A percentile compares a stretch with the other conserved stretches of the same genome.
Conservation (phyloP, 306 rosid species). For the Rosa chinensis region DNA sequence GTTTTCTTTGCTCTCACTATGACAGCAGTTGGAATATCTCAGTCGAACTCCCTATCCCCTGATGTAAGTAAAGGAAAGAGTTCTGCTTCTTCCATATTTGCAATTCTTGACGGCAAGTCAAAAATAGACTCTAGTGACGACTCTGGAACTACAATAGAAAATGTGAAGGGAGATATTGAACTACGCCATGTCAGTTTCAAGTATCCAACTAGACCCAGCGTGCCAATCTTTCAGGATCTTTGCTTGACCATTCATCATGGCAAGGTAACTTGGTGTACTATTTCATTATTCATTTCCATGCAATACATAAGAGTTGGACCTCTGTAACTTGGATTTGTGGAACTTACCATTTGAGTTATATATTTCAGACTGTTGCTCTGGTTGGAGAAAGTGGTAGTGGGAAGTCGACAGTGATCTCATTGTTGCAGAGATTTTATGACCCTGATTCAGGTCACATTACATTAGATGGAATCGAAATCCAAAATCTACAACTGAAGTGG, state of each 20-base stretch:
- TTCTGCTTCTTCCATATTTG: conserved; percentile 58
- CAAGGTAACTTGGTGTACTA: conserved; percentile 35
- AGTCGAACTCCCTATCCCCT: conserved; percentile 37
- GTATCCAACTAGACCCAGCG: conserved; percentile 57
- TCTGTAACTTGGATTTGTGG: background rate
- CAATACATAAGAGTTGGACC: background rate
- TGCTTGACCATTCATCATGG: conserved; percentile 58
- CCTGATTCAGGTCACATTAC: conserved; percentile 51
- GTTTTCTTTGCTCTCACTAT: conserved; percentile 56
- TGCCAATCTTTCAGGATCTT: conserved; percentile 53
- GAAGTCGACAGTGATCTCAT: conserved; percentile 58
- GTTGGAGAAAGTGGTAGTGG: conserved; percentile 82
- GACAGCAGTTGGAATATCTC: conserved; percentile 48
- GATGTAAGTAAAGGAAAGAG: conserved; percentile 46
- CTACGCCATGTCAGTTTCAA: conserved; percentile 53
- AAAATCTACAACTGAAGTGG: conserved; percentile 33
- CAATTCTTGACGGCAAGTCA: conserved; percentile 57
- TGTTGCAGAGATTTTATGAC: conserved; percentile 39
- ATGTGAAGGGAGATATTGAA: conserved; percentile 59
- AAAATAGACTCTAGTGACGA: conserved; percentile 48
- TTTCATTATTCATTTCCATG: background rate
- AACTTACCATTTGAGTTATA: background rate
- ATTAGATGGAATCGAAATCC: conserved; percentile 57
- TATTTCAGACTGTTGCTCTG: conserved; percentile 1
- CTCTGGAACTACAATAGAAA: conserved; percentile 43